These are phyloP conservation scores for Effrenium voratum DNA, from an alignment of 73 alveolate species.

Conservation along the genomic window DNA sequence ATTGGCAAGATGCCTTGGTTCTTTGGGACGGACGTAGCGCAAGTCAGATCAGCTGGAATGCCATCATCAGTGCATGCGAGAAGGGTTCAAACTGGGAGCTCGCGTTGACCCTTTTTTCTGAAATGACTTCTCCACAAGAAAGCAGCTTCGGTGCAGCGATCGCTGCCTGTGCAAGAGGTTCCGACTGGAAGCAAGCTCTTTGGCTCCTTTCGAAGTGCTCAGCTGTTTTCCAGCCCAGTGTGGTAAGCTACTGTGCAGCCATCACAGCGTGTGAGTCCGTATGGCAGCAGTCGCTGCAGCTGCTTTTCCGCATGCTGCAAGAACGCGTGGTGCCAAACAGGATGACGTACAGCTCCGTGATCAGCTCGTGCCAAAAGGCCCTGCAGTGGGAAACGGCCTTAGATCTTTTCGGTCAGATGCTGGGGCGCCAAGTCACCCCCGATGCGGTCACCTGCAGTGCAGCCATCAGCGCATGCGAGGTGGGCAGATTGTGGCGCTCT, in stretches of 20 bases:
- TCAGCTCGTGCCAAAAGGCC: slow-evolving; percentile 49
- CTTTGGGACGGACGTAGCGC: slow-evolving; percentile 20
- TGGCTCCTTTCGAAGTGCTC: not conserved
- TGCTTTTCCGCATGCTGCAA: not conserved
- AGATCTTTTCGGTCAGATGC: not conserved
- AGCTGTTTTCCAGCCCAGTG: not conserved
- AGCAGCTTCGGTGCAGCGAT: slow-evolving; percentile 27
- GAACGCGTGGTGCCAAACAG: not conserved
- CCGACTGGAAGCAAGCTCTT: slow-evolving; percentile 14
- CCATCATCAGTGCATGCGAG: slow-evolving; percentile 62
- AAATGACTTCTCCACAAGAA: not conserved
- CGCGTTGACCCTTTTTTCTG: not conserved
- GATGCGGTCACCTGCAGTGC: slow-evolving; percentile 61
- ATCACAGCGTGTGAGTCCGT: slow-evolving; percentile 22
- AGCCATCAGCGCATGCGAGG: slow-evolving; percentile 49
- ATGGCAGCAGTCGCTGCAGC: not conserved
- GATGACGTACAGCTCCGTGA: slow-evolving; percentile 25
- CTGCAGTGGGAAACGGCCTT: not conserved
- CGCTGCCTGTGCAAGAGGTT: slow-evolving; percentile 9
- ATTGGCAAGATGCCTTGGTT: slow-evolving; percentile 52
- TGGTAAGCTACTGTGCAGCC: slow-evolving; percentile 7
- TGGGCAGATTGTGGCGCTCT: slow-evolving; percentile 18
- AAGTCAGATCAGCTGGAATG: slow-evolving; percentile 32
- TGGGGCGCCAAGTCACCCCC: not conserved
- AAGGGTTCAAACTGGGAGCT: slow-evolving; percentile 46